These are phyloP conservation scores for Lachnellula willkommii DNA, from an alignment of 2,329 filamentous ascomycete genomes.

Conservation along the genomic window DNA sequence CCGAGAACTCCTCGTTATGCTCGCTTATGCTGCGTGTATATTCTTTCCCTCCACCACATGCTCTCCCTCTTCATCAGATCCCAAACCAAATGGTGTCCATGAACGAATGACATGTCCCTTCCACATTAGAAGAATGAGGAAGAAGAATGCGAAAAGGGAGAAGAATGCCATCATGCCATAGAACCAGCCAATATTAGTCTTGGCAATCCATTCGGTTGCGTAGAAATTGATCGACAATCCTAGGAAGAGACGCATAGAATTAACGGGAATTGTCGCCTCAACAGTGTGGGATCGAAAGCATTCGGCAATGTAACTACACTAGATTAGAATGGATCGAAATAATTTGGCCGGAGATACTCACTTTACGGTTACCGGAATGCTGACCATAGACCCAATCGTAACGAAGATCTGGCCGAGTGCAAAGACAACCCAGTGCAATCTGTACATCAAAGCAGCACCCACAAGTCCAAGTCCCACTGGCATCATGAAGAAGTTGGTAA, in stretches of 20 bases:
- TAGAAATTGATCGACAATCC: constrained; percentile 38
- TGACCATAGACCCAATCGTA: constrained; percentile 28
- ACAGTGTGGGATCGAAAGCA: constrained; percentile 25
- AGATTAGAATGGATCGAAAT: background rate
- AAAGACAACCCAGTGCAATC: constrained; percentile 37
- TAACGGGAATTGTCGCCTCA: constrained; percentile 34
- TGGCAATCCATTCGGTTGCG: constrained; percentile 34
- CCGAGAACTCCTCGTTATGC: background rate
- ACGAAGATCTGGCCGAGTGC: constrained; percentile 38
- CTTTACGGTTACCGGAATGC: constrained; percentile 12
- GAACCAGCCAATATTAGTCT: constrained; percentile 35
- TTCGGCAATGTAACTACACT: background rate
- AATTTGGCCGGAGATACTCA: background rate
- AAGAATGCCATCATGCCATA: constrained; percentile 40
- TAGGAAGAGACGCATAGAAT: constrained; percentile 34
- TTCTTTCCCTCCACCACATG: constrained; percentile 14
- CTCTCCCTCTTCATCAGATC: constrained; percentile 28
- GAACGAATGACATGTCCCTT: constrained; percentile 26
- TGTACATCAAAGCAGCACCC: constrained; percentile 37
- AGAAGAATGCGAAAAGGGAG: constrained; percentile 24
- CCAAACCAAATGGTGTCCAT: constrained; percentile 11
- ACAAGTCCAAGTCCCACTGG: constrained; percentile 34
- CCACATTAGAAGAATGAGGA: constrained; percentile 28
- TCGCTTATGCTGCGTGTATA: background rate
- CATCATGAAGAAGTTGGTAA: constrained; percentile 30